Conservation (phyloP, 805 yeast species). For the Cyberlindnera xylosilytica region DNA sequence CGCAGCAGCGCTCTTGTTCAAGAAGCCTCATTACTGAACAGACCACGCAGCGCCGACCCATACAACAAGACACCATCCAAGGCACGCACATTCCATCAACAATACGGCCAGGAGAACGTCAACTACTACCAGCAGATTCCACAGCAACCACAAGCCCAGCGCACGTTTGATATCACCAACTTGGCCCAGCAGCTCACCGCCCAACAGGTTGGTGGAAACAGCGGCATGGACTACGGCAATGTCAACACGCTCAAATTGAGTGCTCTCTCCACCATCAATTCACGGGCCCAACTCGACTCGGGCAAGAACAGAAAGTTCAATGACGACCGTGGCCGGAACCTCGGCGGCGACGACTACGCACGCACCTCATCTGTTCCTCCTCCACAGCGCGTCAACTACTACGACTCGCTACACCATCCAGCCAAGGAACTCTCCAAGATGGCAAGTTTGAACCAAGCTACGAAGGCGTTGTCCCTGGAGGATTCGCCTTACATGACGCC, state of each 20-base stretch:
- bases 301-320: conserved; percentile 26
- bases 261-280: conserved; percentile 63
- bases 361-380: conserved; percentile 26
- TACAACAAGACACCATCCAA: conserved; percentile 14
- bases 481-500: conserved; percentile 14
- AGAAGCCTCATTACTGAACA: conserved; percentile 25
- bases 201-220: conserved; percentile 16
- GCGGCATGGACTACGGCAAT: conserved; percentile 20
- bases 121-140: conserved; percentile 10
- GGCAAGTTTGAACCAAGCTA: conserved; percentile 23
- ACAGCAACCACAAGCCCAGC: conserved; percentile 10
- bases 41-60: conserved; percentile 45
- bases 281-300: conserved; percentile 43
- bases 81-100: conserved; percentile 8
- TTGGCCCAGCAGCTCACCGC: conserved; percentile 28
- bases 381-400: conserved; percentile 24
- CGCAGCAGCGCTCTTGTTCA: conserved; percentile 19
- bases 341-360: conserved; percentile 6
- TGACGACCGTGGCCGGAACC: conserved; percentile 20
- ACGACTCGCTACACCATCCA: conserved; percentile 14
- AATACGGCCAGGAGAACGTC: conserved; percentile 13
- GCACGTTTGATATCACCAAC: conserved; percentile 26
- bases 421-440: conserved; percentile 18
- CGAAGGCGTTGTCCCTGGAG: conserved; percentile 16
- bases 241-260: conserved; percentile 55